phyloP scores from a whole-genome alignment of 2,329 filamentous ascomycete species.

The Lachnellula willkommii region DNA sequence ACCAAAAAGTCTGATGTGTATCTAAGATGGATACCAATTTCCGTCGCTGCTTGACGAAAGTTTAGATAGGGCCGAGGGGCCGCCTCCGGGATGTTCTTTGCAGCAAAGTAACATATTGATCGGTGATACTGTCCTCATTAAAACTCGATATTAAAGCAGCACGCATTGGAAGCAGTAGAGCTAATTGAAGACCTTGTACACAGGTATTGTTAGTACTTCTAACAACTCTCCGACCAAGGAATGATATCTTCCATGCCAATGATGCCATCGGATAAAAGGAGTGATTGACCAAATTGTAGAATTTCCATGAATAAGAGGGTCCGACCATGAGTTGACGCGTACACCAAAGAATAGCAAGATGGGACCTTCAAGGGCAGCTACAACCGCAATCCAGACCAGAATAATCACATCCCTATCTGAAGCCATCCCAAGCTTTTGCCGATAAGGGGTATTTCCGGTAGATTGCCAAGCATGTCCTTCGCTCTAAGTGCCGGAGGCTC shows the following conservation, averaged over 20 bases:
- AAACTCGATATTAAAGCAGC: neutral
- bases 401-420: neutral
- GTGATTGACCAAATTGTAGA: neutral
- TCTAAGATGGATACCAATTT: neutral
- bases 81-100: neutral
- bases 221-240: neutral
- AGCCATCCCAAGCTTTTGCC: neutral
- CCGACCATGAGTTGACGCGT: neutral
- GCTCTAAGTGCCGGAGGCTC: neutral
- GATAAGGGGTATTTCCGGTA: constrained; percentile 8
- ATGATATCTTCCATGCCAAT: neutral
- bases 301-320: neutral
- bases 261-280: neutral
- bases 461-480: neutral
- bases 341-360: neutral
- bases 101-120: neutral
- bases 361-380: neutral
- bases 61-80: neutral
- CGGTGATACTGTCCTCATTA: neutral
- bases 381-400: neutral
- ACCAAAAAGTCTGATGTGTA: neutral
- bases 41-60: neutral
- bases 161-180: neutral
- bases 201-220: no score
- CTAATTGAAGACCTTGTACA: neutral